Evolutionary conservation across 768 basidiomycete genomes (phyloP).

Genomic region (Kwoniella sp.): DNA sequence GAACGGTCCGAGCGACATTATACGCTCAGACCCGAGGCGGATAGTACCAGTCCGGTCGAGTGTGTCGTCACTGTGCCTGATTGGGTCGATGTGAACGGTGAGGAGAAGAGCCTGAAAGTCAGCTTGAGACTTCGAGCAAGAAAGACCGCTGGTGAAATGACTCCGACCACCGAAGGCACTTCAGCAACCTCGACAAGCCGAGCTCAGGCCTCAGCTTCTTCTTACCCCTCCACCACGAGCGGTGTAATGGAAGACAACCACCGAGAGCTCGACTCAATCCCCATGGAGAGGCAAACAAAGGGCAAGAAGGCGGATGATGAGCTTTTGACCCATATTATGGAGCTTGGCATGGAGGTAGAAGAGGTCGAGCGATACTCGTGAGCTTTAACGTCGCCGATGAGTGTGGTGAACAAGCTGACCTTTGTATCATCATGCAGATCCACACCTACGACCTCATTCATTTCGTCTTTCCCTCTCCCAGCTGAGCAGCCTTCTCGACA

Average conservation of each 20-base stretch:
- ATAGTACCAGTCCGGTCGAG: constrained; percentile 45
- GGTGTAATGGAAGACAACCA: background rate
- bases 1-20: constrained; percentile 27
- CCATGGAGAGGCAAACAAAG: constrained; percentile 17
- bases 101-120: constrained; percentile 38
- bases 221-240: background rate
- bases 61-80: constrained; percentile 50
- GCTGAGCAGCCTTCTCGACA: constrained; percentile 41
- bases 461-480: constrained; percentile 44
- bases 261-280: constrained; percentile 9
- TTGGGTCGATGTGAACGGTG: constrained; percentile 49
- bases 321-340: constrained; percentile 38
- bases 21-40: constrained; percentile 35
- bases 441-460: constrained; percentile 31
- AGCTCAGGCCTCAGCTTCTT: background rate
- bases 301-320: constrained; percentile 10
- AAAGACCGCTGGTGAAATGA: too few relatives aligned
- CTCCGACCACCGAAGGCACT: too few relatives aligned
- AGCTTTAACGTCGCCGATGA: constrained; percentile 11
- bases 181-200: background rate
- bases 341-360: constrained; percentile 55
- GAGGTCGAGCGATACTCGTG: constrained; percentile 47
- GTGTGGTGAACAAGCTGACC: constrained; percentile 7
- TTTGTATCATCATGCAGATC: constrained; percentile 28
- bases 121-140: constrained; percentile 40